Evolutionary conservation across 768 basidiomycete genomes (phyloP), one percentile per base, ranked within the genome.

Genomic region (Boletus rex-veris): DNA sequence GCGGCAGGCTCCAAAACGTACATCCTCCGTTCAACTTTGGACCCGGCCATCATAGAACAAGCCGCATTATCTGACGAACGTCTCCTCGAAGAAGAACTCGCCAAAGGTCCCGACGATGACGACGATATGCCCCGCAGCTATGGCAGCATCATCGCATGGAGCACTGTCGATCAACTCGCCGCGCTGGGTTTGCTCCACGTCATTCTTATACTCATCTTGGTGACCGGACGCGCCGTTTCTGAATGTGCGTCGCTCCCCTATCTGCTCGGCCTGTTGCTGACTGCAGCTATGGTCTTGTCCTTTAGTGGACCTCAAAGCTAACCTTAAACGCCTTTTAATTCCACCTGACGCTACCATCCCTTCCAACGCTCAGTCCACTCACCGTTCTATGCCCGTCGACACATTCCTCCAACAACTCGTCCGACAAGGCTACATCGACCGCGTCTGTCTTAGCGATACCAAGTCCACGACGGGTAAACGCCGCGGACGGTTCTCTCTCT

Each of bases 201-300:
- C 15, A 78, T 98, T 36, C 80, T 98, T 10, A 83, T 87, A 0
- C 74, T 97, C 21, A 84, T 98, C 44, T 76, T 98, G n/a, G 88
- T 87, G 41, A 85, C 82, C 58, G 91, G 91, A 42, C 75, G 87
- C 10, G 78, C 82, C 14, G 75, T 97, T 16, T 75, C 77, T 26
- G 93, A 97, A 62, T 70, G 94, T 94, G 62, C 33, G 68, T 61
- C 4, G 46, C 37, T 49, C 18, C 10, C 3, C n/a, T 50, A 35
- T 42, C 28, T 51, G 9, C 16, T 53, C 24, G 24, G 24, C 30
- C 5, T 8, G 7, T 7, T 16, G 7, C 41, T 57, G 26, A 54
- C 30, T 42, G 26, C 18, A 48, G 9, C 16, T 16, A 30, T 51
- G 37, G 8, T n/a, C 1, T 5, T 6, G 3, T 41, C 31, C 36